Conservation (phyloP, 805 yeast species). For the Metschnikowia reukaufii region DNA sequence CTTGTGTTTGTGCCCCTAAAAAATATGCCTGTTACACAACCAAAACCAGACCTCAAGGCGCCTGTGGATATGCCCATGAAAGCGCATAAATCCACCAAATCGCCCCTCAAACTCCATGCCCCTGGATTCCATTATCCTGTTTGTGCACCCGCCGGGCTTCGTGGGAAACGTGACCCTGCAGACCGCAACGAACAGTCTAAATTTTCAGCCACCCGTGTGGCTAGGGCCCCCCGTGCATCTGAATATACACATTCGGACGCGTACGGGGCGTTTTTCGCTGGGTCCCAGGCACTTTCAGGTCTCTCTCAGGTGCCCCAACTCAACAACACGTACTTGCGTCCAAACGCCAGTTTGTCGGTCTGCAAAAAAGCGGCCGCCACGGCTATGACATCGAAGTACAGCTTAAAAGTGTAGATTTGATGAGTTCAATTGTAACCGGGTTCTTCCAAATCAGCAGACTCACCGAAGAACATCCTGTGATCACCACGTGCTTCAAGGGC, state of each 20-base stretch:
- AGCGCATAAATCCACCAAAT: neutral
- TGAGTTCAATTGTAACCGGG: constrained; percentile 47
- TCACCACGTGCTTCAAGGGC: constrained; percentile 71
- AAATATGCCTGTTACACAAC: constrained; percentile 17
- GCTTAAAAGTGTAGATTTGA: constrained; percentile 65
- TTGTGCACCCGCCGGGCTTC: neutral
- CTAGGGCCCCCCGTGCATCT: neutral
- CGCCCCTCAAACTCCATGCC: constrained; percentile 8
- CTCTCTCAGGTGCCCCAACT: constrained; percentile 22
- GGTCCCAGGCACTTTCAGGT: constrained; percentile 10
- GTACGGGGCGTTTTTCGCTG: constrained; percentile 13
- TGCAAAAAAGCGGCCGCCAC: constrained; percentile 66
- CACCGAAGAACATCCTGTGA: constrained; percentile 59
- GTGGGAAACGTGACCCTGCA: neutral
- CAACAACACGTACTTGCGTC: constrained; percentile 49
- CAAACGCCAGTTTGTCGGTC: constrained; percentile 65
- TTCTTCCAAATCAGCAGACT: constrained; percentile 65
- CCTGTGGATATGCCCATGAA: neutral
- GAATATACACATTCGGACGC: constrained; percentile 11
- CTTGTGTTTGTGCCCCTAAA: no score
- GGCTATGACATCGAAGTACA: constrained; percentile 69
- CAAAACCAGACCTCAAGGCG: constrained; percentile 1
- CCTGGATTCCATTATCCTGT: constrained; percentile 8
- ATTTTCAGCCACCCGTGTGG: no score
- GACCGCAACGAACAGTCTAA: neutral